Conservation (phyloP, 805 yeast species). For the Starmerella powellii region DNA sequence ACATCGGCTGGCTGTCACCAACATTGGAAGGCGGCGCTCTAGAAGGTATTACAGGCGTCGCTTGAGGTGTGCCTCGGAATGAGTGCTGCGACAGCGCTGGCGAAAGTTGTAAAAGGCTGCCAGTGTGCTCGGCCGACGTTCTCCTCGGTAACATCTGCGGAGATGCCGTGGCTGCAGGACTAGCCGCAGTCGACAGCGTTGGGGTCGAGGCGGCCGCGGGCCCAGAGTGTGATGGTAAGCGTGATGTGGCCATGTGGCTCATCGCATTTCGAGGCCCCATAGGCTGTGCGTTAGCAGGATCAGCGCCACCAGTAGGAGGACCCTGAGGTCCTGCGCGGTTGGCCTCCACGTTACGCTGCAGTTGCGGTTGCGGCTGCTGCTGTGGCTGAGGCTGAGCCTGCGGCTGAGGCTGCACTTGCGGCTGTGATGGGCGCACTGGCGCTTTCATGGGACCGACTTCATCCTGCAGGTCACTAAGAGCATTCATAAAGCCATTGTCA, state of each 20-base stretch:
- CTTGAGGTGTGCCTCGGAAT: constrained; percentile 1
- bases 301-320: too few relatives aligned
- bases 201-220: background rate
- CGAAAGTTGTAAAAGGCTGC: constrained; percentile 10
- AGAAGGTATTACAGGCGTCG: constrained; percentile 7
- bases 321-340: background rate
- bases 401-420: background rate
- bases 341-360: background rate
- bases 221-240: too few relatives aligned
- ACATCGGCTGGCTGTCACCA: too few relatives aligned
- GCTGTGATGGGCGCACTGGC: too few relatives aligned
- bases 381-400: background rate
- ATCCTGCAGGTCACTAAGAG: constrained; percentile 2
- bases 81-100: constrained; percentile 12
- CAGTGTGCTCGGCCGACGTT: constrained; percentile 5
- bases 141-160: constrained; percentile 3
- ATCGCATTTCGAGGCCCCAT: too few relatives aligned
- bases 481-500: constrained; percentile 9
- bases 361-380: background rate
- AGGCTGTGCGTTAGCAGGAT: too few relatives aligned
- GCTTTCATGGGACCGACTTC: too few relatives aligned
- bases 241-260: too few relatives aligned
- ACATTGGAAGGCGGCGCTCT: constrained; percentile 4
- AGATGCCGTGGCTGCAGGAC: constrained; percentile 1
- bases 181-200: background rate